These are phyloP conservation scores for Malus sylvestris DNA, from an alignment of 306 rosid genomes.

Conservation along the genomic window DNA sequence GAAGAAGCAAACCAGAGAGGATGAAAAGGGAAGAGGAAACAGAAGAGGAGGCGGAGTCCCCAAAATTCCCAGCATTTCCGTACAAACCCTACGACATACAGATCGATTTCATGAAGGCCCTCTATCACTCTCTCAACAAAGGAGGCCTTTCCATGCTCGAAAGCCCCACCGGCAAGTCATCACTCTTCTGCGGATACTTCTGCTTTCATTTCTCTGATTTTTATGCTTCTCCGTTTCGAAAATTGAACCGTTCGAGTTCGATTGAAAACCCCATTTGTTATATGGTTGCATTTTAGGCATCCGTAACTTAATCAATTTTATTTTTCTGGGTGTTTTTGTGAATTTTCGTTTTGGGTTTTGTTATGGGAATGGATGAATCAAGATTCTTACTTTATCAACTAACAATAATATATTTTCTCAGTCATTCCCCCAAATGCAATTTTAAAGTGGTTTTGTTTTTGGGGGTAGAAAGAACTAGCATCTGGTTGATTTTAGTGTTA, in stretches of 20 bases:
- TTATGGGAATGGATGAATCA: neutral
- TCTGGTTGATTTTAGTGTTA: neutral
- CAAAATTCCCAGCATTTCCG: slow-evolving; percentile 64
- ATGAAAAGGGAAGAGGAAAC: slow-evolving; percentile 16
- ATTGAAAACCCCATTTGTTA: neutral
- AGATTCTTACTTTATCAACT: neutral
- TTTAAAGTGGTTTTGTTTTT: neutral
- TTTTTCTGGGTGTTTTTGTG: neutral
- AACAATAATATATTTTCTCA: too few relatives aligned
- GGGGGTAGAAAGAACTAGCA: neutral
- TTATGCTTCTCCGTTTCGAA: neutral
- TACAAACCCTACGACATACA: slow-evolving; percentile 76
- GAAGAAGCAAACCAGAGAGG: neutral
- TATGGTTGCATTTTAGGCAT: neutral
- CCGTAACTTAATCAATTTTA: neutral
- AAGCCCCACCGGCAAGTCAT: slow-evolving; percentile 20
- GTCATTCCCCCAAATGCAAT: neutral
- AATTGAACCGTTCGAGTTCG: neutral
- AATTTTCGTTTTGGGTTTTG: neutral
- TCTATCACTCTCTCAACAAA: slow-evolving; percentile 54
- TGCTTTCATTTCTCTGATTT: too few relatives aligned
- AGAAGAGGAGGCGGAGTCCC: neutral
- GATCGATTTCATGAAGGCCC: slow-evolving; percentile 83
- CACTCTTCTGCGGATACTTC: neutral
- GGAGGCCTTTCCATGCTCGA: slow-evolving; percentile 93